These are phyloP conservation scores for Hemisphaericaspora nanyangensis DNA, from an alignment of 805 yeast genomes.

Conservation along the genomic window DNA sequence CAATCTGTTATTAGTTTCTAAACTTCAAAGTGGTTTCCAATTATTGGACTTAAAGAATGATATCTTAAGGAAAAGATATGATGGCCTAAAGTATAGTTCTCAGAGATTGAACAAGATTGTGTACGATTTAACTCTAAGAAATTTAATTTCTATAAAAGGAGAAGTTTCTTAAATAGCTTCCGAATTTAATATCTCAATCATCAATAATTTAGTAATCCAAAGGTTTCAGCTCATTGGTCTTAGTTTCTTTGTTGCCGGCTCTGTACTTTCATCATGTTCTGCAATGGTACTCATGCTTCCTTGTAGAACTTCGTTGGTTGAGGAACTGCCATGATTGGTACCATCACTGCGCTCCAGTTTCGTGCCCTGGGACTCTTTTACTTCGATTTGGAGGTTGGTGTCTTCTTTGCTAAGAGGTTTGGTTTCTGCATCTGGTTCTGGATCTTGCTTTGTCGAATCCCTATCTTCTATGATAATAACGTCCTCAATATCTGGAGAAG, in stretches of 20 bases:
- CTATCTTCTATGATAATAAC: too few relatives aligned
- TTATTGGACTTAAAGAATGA: constrained; percentile 28
- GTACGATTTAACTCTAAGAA: constrained; percentile 21
- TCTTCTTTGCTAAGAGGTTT: too few relatives aligned
- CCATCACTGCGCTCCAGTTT: too few relatives aligned
- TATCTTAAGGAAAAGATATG: constrained; percentile 21
- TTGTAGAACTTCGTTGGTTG: too few relatives aligned
- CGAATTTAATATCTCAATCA: background rate
- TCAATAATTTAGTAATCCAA: background rate
- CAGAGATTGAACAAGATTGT: constrained; percentile 24
- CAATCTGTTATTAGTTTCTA: constrained; percentile 19
- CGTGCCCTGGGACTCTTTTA: too few relatives aligned
- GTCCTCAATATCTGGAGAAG: too few relatives aligned
- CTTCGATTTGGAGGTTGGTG: too few relatives aligned
- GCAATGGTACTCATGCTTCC: too few relatives aligned
- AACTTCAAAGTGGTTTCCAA: constrained; percentile 24
- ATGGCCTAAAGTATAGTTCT: constrained; percentile 25
- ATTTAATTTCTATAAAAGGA: constrained; percentile 12
- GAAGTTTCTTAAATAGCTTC: constrained; percentile 2
- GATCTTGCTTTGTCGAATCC: too few relatives aligned
- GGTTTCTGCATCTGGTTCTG: too few relatives aligned
- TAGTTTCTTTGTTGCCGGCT: constrained; percentile 1
- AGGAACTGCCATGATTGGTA: too few relatives aligned
- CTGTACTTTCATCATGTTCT: too few relatives aligned
- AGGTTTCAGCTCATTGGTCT: background rate